A percentile compares a stretch with the other conserved stretches of the same genome.
Evolutionary conservation across 2,329 filamentous ascomycete species (phyloP).

Genomic region (Colletotrichum magnum): DNA sequence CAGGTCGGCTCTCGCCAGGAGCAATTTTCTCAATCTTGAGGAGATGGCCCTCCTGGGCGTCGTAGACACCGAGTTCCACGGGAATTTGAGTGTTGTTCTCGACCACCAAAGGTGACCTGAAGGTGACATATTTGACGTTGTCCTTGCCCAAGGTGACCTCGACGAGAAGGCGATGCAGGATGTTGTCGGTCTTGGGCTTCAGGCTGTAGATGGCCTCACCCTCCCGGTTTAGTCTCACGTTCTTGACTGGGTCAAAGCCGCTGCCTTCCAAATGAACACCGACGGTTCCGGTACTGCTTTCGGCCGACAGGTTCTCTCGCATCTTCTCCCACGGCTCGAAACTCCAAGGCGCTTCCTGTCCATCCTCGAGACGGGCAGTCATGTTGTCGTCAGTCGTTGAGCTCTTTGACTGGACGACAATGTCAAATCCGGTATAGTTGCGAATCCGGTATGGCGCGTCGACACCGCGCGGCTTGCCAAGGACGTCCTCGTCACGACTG

Average conservation of each 20-base stretch:
- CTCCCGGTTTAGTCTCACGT: slow-evolving; percentile 92
- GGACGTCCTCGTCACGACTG: slow-evolving; percentile 87
- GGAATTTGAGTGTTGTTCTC: slow-evolving; percentile 98
- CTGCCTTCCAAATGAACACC: slow-evolving; percentile 90
- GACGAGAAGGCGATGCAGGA: slow-evolving; percentile 91
- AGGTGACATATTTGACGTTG: slow-evolving; percentile 98
- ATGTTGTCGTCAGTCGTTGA: slow-evolving; percentile 76
- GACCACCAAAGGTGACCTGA: slow-evolving; percentile 90
- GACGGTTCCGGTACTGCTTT: slow-evolving; percentile 84
- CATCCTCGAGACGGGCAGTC: slow-evolving; percentile 85
- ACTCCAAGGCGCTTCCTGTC: slow-evolving; percentile 92
- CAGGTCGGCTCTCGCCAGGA: slow-evolving; percentile 89
- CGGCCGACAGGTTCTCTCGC: slow-evolving; percentile 90
- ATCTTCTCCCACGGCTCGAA: slow-evolving; percentile 98
- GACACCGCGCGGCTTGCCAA: slow-evolving; percentile 91
- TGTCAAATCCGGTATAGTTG: slow-evolving; percentile 95
- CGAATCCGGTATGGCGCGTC: slow-evolving; percentile 95
- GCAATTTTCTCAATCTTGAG: slow-evolving; percentile 98
- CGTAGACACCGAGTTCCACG: slow-evolving; percentile 92
- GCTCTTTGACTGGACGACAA: slow-evolving; percentile 85
- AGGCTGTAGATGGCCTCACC: slow-evolving; percentile 93
- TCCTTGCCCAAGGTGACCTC: slow-evolving; percentile 92
- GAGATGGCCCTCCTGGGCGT: slow-evolving; percentile 86
- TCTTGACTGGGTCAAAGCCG: slow-evolving; percentile 91
- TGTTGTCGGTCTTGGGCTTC: slow-evolving; percentile 86